A percentile compares a stretch with the other conserved stretches of the same genome.
Conservation (phyloP, 306 rosid genomes). For the Quercus aquifolioides region DNA sequence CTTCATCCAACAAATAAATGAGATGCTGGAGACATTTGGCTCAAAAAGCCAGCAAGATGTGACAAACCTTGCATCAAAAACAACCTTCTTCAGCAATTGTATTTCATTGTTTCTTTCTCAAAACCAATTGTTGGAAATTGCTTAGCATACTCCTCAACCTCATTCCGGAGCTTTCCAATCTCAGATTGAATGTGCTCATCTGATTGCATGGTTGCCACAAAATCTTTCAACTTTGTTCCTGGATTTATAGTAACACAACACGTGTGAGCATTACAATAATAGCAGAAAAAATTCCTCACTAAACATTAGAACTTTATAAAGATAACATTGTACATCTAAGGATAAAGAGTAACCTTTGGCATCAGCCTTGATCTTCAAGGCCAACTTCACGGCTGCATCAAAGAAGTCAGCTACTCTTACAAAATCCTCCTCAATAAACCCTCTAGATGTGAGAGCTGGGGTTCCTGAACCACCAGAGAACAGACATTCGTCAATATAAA, state of each 20-base stretch:
- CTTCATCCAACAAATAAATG: neutral
- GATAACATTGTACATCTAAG: neutral
- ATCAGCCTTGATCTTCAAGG: conserved; percentile 76
- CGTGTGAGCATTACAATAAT: conserved; percentile 3
- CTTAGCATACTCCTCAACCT: conserved; percentile 85
- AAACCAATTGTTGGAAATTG: conserved; percentile 84
- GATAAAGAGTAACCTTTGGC: conserved; percentile 47
- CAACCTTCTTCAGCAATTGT: conserved; percentile 41
- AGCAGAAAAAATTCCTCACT: neutral
- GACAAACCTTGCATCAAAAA: neutral
- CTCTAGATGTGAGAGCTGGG: conserved; percentile 96
- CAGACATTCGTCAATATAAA: conserved; percentile 5
- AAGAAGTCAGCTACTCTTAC: conserved; percentile 79
- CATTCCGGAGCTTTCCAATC: conserved; percentile 53
- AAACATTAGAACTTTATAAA: neutral
- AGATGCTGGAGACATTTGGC: neutral
- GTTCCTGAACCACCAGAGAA: conserved; percentile 52
- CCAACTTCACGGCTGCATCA: conserved; percentile 78
- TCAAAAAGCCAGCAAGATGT: neutral
- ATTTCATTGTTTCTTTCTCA: conserved; percentile 76
- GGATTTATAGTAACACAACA: conserved; percentile 20
- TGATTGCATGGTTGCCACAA: conserved; percentile 67
- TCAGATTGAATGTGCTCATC: conserved; percentile 57
- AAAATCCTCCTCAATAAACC: conserved; percentile 82
- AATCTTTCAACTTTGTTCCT: conserved; percentile 92